These are phyloP conservation scores for Alternaria ethzedia DNA, from an alignment of 2,329 filamentous ascomycete genomes.

Conservation along the genomic window DNA sequence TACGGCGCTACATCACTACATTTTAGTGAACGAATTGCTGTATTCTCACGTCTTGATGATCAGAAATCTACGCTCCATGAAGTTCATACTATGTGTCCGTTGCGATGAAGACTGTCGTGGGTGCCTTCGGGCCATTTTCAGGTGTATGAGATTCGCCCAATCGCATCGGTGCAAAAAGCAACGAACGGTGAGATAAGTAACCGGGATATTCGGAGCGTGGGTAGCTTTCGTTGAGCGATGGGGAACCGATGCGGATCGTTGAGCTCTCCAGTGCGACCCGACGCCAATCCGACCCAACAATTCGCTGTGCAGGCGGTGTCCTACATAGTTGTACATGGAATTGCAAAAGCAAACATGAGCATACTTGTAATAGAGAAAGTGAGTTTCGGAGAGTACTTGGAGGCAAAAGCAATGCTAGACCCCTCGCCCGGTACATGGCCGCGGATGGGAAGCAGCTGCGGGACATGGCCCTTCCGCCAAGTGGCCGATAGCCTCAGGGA, in stretches of 20 bases:
- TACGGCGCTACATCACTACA: constrained; percentile 39
- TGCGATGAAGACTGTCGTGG: background rate
- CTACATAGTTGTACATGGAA: background rate
- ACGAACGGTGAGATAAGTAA: constrained; percentile 8
- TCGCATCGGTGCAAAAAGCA: constrained; percentile 6
- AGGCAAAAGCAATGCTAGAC: constrained; percentile 3
- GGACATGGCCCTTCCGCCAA: constrained; percentile 9
- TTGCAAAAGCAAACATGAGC: background rate
- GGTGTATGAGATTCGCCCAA: background rate
- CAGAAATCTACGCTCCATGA: background rate
- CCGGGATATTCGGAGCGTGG: constrained; percentile 6
- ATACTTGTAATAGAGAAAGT: background rate
- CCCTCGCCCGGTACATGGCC: background rate
- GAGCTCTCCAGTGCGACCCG: constrained; percentile 10
- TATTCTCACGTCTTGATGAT: constrained; percentile 37
- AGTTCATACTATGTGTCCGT: background rate
- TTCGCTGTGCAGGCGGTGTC: background rate
- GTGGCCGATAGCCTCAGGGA: constrained; percentile 15
- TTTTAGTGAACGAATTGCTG: constrained; percentile 32
- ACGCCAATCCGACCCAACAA: constrained; percentile 10
- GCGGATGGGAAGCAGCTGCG: background rate
- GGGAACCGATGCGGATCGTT: constrained; percentile 26
- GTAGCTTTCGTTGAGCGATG: constrained; percentile 22
- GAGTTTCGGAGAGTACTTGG: background rate
- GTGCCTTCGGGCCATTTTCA: constrained; percentile 2